Conservation (phyloP, 1,284 basidiomycete species). For the Mycosarcoma maydis region DNA sequence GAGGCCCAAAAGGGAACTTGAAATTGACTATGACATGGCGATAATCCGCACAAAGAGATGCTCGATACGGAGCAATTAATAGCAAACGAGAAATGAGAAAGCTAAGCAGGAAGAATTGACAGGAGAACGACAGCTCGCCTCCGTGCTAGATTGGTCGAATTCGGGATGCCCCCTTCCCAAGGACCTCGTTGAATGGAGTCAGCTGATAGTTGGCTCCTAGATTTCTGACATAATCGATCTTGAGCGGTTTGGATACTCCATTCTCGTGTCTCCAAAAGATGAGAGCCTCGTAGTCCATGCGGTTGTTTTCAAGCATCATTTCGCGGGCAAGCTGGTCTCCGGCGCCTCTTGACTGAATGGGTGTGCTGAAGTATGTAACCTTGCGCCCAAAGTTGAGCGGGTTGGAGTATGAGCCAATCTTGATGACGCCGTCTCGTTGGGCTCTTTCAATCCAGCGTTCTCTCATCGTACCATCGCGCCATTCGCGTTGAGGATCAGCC, state of each 20-base stretch:
- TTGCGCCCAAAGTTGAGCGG: not conserved
- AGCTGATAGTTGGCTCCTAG: not conserved
- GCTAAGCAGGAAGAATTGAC: no score
- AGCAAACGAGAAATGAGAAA: no score
- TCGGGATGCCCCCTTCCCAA: not conserved
- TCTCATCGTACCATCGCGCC: no score
- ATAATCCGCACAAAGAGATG: no score
- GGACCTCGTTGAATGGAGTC: not conserved
- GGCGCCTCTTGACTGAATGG: not conserved
- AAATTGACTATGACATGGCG: no score
- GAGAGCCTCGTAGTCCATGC: not conserved
- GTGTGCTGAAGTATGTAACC: not conserved
- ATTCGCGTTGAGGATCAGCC: no score
- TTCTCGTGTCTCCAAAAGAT: not conserved
- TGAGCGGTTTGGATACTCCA: not conserved
- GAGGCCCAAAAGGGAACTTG: no score
- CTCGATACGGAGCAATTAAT: no score
- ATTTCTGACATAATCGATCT: not conserved
- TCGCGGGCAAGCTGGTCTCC: not conserved
- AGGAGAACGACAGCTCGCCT: no score
- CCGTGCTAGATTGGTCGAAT: not conserved
- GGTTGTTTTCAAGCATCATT: not conserved
- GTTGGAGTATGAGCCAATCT: not conserved
- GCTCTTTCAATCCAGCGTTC: no score
- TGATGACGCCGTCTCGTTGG: not conserved